Base-by-base conservation (phyloP, 768 basidiomycete species). In the Pleurotus citrinopileatus region DNA sequence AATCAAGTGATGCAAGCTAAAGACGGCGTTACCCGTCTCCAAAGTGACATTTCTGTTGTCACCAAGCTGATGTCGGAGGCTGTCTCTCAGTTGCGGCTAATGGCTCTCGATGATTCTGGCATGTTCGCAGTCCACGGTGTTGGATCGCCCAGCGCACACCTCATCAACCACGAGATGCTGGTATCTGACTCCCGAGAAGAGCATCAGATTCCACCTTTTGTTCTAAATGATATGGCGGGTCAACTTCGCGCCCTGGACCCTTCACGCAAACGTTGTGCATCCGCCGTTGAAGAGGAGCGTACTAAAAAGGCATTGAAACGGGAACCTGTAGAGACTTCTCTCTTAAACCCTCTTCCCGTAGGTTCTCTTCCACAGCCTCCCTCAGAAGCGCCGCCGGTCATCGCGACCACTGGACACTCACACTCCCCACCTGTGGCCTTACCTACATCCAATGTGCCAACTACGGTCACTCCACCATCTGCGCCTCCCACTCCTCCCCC, bases 291-390 rank as follows among this genome's bases (percentile, higher is more conserved):
- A 51, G 73, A 72, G 44, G 73, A 72, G 12, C 71, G 78, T 17
- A 71, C 64, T 19, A 66, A 73, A 29, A 79, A 78, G 61, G 71
- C 74, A 15, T 66, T 76, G 38, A 81, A 81, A 62, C 62, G 74
- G 53, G 79, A 81, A 55, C 77, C 77, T 26, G 70, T 68, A 57
- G 79, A 81, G 25, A 75, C 77, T 46, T 52, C 63, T 1, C 67
- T 69, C 12, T 60, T 78, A 34, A 62, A 66, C 28, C 50, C 70
- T 25, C 53, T 65, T 32, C 48, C 60, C 25, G 22, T 56, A 59
- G 63, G 37, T 53, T 63, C 52, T 60, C 64, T 42, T 52, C 58
- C 32, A 52, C 61, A n/a, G n/a, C n/a, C 40, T 17, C 57, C 55
- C n/a, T 54, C 45, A 22, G 44, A 54, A 19, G 47, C 25, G 42